These are phyloP conservation scores for Ormosia emarginata DNA, from an alignment of 306 rosid genomes.

Conservation along the genomic window DNA sequence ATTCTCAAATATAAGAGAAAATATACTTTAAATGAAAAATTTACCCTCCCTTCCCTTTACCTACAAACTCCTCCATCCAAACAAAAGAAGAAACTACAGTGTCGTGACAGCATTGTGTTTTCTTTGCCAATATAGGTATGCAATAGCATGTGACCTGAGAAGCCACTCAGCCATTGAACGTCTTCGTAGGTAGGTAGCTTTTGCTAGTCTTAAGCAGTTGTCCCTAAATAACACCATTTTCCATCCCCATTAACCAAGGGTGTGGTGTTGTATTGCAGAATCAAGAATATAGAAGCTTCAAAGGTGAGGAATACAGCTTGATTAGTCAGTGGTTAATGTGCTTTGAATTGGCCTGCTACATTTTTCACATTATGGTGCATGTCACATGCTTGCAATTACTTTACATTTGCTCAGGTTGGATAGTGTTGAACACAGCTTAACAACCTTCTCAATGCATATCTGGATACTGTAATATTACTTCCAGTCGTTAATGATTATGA, in stretches of 20 bases:
- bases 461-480: conserved; percentile 8
- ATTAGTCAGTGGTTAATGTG: conserved; percentile 5
- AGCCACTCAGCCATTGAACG: conserved; percentile 83
- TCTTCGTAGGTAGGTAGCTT: conserved; percentile 65
- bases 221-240: neutral
- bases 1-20: no score
- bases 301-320: conserved; percentile 56
- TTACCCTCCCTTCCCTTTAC: no score
- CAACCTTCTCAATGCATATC: neutral
- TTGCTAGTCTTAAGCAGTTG: neutral
- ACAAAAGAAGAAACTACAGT: no score
- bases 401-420: neutral
- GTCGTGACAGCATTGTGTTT: neutral
- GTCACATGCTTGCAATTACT: conserved; percentile 7
- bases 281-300: conserved; percentile 73
- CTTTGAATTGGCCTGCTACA: neutral
- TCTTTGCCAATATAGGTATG: conserved; percentile 55
- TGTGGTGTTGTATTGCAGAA: conserved; percentile 61
- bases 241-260: conserved; percentile 20
- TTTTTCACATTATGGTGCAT: neutral
- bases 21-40: no score
- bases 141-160: conserved; percentile 77
- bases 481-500: neutral
- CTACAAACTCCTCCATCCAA: no score
- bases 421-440: neutral